Evolutionary conservation across 495 filamentous ascomycete genomes (phyloP), one percentile per base, ranked within the genome.

Genomic region (Lepidopterella palustris): DNA sequence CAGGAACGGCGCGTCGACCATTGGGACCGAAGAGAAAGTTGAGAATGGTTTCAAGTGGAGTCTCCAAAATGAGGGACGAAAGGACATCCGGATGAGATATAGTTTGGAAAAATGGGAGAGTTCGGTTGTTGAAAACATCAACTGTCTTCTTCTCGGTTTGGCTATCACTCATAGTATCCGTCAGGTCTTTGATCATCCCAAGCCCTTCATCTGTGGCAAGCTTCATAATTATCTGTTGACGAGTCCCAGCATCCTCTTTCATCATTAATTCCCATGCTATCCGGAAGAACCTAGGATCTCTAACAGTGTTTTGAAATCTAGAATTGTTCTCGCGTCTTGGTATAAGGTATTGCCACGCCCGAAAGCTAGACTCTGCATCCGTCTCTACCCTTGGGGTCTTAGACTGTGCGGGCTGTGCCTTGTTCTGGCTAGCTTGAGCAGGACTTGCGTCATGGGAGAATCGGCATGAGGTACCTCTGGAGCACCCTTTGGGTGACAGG

Each of bases 1-100:
- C 66, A 3, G 40, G 51, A 23, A 78, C 62, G 4, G 72, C 77
- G 25, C 80, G 72, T 11, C 68, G 69, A 20, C 84, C 82, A 49
- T 58, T 66, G 13, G 70, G 63, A 21, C 84, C 82, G 58, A 74
- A 83, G 18, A 87, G 62, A 60, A 77, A 75, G 54, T 77, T 83
- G 67, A 79, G 84, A 29, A 87, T 82, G 2, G 77, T 83, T 21
- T 71, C 78, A 31, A 85, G 73, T 5, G 76, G 66, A 32, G 72
- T 74, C 60, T 86, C 82, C 4, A 85, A 65, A 1, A 84, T 70
- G 27, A 80, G 64, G 0, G 84, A 85, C 5, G 73, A 69, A 15
- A 80, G 61, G 5, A 86, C 75, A 23, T 79, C 71, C 2, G 73
- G 71, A 63, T 82, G 72, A 18, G 80, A 74, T 47, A 87, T 73